Evolutionary conservation across 768 basidiomycete genomes (phyloP), one percentile per base, ranked within the genome.

Genomic region (Wakefieldia striispora): DNA sequence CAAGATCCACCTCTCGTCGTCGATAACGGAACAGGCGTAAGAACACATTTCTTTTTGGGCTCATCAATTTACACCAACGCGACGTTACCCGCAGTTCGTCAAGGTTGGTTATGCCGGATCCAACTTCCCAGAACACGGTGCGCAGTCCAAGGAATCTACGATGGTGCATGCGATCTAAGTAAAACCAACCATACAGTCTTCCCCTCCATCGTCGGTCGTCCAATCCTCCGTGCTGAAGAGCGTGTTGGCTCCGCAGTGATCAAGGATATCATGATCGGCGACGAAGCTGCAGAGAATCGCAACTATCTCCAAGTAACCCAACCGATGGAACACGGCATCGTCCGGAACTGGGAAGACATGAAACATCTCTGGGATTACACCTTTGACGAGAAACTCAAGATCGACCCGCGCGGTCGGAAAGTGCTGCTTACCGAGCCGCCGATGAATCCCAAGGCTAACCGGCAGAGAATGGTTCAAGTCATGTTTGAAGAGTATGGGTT

Each of bases 401-500:
- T 97, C 55, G 86, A 97, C 62, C 86, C 95, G 37, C 74, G 76
- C 21, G 97, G 92, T 0, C 77, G 82, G 53, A 99, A 97, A 72
- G 80, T 99, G 34, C 70, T 99, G 53, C 78, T 99, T 60, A 99
- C 97, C 0, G 97, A 99, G 70, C 97, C 97, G 14, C 97, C 97
- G 24, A 98, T 98, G 97, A 98, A 99, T 71, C 97, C 97, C 3
- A 91, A 86, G 65, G 86, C 72, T 55, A 98, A 99, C 70, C 71
- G 97, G 61, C 86, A 94, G 69, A 76, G 80, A 67, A 97, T 99
- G 94, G 88, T 85, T 49, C 88, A 98, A 69, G 91, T 97, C 63
- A 99, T 99, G 97, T 97, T 99, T 65, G 97, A 99, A 74, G 90
- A 95, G 55, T 99, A 97, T 69, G 93, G 91, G 3, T 97, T 98